Evolutionary conservation across 345 rosid genomes (phyloP).

Genomic region (Citrus hindsii): DNA sequence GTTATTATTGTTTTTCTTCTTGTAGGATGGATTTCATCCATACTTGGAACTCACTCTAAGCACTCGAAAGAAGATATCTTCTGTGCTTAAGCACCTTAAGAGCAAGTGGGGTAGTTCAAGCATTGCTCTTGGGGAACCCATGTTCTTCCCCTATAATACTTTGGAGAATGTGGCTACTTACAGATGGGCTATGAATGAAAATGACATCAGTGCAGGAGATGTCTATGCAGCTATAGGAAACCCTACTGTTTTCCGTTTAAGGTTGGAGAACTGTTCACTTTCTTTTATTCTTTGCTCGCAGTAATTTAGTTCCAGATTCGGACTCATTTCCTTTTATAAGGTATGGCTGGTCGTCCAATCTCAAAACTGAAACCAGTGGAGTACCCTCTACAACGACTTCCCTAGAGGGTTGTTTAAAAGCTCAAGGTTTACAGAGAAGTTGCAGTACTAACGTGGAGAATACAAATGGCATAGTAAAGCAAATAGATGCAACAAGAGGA

Average conservation of each 20-base stretch:
- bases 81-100: conserved; percentile 66
- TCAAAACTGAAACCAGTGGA: conserved; percentile 20
- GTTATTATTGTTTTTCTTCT: background rate
- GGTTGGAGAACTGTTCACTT: conserved; percentile 35
- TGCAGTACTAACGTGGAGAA: conserved; percentile 11
- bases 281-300: conserved; percentile 1
- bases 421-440: conserved; percentile 28
- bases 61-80: conserved; percentile 61
- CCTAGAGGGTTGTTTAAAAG: conserved; percentile 23
- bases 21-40: conserved; percentile 82
- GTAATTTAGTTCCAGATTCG: conserved; percentile 5
- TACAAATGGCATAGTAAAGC: conserved; percentile 11
- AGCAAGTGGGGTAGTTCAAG: conserved; percentile 70
- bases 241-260: conserved; percentile 75
- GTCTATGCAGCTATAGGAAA: conserved; percentile 58
- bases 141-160: conserved; percentile 51
- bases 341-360: conserved; percentile 73
- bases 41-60: conserved; percentile 84
- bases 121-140: conserved; percentile 58
- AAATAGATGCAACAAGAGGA: conserved; percentile 24
- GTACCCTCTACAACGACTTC: conserved; percentile 32
- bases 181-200: conserved; percentile 56
- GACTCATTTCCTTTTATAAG: conserved; percentile 36
- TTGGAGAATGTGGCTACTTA: conserved; percentile 22
- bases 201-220: conserved; percentile 43